These are phyloP conservation scores for Candida berthetii DNA, from an alignment of 805 yeast genomes.

Conservation along the genomic window DNA sequence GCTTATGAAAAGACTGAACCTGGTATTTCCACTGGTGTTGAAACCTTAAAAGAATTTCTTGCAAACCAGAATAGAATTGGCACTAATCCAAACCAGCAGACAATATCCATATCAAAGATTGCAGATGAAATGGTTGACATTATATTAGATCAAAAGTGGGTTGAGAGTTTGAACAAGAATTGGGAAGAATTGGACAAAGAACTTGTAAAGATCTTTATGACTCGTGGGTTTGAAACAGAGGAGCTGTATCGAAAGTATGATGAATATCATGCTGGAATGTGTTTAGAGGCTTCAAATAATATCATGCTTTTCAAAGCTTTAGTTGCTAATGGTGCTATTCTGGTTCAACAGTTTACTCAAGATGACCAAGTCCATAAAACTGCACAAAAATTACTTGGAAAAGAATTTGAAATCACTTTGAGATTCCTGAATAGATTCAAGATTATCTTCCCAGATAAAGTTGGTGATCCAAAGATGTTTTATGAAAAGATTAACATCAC, in stretches of 20 bases:
- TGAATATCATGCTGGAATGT: constrained; percentile 6
- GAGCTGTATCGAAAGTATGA: constrained; percentile 16
- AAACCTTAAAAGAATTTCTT: too few relatives aligned
- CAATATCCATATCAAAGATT: too few relatives aligned
- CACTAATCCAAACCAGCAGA: too few relatives aligned
- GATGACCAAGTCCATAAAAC: constrained; percentile 5
- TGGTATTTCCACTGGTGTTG: too few relatives aligned
- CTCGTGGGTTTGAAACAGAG: constrained; percentile 13
- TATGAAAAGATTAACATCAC: constrained; percentile 14
- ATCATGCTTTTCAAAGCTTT: constrained; percentile 19
- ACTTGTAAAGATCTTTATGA: constrained; percentile 5
- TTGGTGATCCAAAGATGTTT: constrained; percentile 8
- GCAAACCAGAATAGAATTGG: too few relatives aligned
- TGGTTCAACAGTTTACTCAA: constrained; percentile 7
- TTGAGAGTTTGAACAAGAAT: constrained; percentile 11
- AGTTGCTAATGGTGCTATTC: constrained; percentile 16
- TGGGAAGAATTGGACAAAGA: constrained; percentile 11
- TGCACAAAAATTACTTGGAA: constrained; percentile 8
- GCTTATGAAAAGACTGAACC: too few relatives aligned
- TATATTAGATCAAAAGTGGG: constrained; percentile 17
- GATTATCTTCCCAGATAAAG: constrained; percentile 6
- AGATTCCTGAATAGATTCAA: constrained; percentile 19
- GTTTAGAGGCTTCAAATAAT: constrained; percentile 17
- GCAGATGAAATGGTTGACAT: constrained; percentile 14
- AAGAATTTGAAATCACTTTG: constrained; percentile 18